phyloP scores from a whole-genome alignment of 768 basidiomycete species.

The Pisolithus tinctorius region DNA sequence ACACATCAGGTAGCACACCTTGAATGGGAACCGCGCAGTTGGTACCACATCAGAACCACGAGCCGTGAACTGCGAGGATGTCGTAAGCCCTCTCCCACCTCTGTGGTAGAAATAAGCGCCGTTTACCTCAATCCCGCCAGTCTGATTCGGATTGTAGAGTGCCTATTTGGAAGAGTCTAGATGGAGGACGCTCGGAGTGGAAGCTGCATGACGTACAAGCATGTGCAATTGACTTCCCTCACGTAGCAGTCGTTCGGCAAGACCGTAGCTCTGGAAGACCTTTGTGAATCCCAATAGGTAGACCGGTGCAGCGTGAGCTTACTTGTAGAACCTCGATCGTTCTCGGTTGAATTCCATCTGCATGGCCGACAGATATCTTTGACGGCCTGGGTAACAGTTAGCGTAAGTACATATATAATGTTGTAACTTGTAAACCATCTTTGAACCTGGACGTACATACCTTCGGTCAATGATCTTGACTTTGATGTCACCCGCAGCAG shows the following conservation, averaged over 20 bases:
- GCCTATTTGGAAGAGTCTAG: slow-evolving; percentile 35
- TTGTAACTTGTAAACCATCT: no score
- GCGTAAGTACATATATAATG: no score
- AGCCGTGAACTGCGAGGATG: slow-evolving; percentile 44
- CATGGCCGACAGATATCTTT: slow-evolving; percentile 41
- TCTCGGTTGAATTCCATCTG: slow-evolving; percentile 50
- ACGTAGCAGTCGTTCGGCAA: slow-evolving; percentile 49
- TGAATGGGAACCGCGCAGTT: slow-evolving; percentile 65
- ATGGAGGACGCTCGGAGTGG: neutral
- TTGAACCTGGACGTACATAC: slow-evolving; percentile 13
- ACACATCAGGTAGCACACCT: slow-evolving; percentile 32
- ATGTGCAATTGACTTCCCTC: slow-evolving; percentile 67
- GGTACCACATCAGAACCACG: slow-evolving; percentile 57
- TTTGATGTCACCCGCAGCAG: slow-evolving; percentile 34
- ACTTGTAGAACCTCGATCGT: slow-evolving; percentile 51
- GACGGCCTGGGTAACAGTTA: slow-evolving; percentile 25
- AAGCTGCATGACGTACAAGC: slow-evolving; percentile 39
- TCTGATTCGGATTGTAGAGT: slow-evolving; percentile 61
- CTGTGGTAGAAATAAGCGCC: neutral
- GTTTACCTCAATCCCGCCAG: slow-evolving; percentile 59
- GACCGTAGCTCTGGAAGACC: slow-evolving; percentile 54
- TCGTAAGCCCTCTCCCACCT: neutral
- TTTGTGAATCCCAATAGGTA: neutral
- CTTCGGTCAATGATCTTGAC: slow-evolving; percentile 44
- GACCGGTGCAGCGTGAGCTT: neutral